Evolutionary conservation across 1,284 basidiomycete species (phyloP), one percentile per base, ranked within the genome.

Genomic region (Trichosporon sp.): DNA sequence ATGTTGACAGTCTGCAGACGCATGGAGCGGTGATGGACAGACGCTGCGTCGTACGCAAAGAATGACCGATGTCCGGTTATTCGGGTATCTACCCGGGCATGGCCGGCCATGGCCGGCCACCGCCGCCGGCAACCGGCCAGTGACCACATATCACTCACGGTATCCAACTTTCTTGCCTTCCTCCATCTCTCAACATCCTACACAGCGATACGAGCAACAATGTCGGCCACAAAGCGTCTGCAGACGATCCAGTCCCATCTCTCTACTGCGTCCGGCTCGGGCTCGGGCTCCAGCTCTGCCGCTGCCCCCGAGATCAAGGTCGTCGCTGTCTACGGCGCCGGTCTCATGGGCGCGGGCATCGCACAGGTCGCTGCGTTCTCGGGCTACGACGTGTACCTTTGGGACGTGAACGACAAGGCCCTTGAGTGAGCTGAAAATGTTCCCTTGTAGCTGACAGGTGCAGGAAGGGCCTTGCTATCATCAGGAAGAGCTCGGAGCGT

Each of bases 331-430:
- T 81, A 82, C 68, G 81, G 81, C 14, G 81, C 80, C n/a, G 82
- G 83, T 0, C 69, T 84, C 37, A 84, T 84, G 83, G 83, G 83
- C 66, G 79, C 81, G 60, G 83, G 83, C 3, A 83, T 84, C 37
- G 82, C 79, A 1, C 82, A 84, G 65, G 81, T 84, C 5, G 81
- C 80, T 0, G 82, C 82, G 21, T 78, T 80, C 69, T 79, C 74
- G 61, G 82, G 82, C 0, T 70, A 81, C 68, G 81, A 81, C 70
- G 77, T 79, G 23, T 67, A 78, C 7, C 70, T 81, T 52, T 76
- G 76, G 23, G 81, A 82, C 59, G 77, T 81, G 19, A 79, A 77
- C 23, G 79, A 81, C 36, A 74, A 78, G 63, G 76, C 76, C 3
- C 65, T 78, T 58, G 62, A 77, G 76, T 74, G 25, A 37, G 71